These are phyloP conservation scores for Chrysoporthe puriensis DNA, from an alignment of 2,329 filamentous ascomycete species.

Conservation along the genomic window DNA sequence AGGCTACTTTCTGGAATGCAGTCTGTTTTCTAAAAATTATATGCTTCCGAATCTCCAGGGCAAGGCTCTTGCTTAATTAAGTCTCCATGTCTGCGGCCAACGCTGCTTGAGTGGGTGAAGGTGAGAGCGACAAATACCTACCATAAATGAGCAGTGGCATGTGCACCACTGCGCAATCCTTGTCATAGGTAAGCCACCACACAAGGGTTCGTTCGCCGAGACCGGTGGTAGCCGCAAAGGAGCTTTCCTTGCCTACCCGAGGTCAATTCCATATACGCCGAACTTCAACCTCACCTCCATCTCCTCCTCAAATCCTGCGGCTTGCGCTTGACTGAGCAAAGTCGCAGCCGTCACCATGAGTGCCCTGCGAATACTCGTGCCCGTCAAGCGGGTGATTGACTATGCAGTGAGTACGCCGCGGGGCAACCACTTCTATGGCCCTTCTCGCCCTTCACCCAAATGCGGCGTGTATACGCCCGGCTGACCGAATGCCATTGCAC, in stretches of 20 bases:
- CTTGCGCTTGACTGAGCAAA: conserved; percentile 31
- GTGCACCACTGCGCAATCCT: neutral
- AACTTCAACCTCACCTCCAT: conserved; percentile 22
- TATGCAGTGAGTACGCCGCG: conserved; percentile 66
- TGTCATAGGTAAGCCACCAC: neutral
- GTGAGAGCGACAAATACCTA: neutral
- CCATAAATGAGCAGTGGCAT: conserved; percentile 18
- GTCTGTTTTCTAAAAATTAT: neutral
- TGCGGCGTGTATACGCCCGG: neutral
- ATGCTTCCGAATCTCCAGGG: neutral
- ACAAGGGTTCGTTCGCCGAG: conserved; percentile 19
- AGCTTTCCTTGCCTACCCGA: conserved; percentile 15
- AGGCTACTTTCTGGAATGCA: neutral
- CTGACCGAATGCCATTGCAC: neutral
- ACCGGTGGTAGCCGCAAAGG: conserved; percentile 42
- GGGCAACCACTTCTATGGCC: neutral
- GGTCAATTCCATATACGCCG: conserved; percentile 13
- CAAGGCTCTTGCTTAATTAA: neutral
- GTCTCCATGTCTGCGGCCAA: neutral
- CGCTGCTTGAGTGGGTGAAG: neutral
- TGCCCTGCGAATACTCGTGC: conserved; percentile 74
- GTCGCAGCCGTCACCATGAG: conserved; percentile 52
- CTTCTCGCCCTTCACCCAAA: too few species aligned
- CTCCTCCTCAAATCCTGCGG: conserved; percentile 19
- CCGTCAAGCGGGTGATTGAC: conserved; percentile 84